Percentiles rank a stretch among this genome's conserved stretches.
phyloP scores from a whole-genome alignment of 495 filamentous ascomycete genomes.

The Venustampulla echinocandica region DNA sequence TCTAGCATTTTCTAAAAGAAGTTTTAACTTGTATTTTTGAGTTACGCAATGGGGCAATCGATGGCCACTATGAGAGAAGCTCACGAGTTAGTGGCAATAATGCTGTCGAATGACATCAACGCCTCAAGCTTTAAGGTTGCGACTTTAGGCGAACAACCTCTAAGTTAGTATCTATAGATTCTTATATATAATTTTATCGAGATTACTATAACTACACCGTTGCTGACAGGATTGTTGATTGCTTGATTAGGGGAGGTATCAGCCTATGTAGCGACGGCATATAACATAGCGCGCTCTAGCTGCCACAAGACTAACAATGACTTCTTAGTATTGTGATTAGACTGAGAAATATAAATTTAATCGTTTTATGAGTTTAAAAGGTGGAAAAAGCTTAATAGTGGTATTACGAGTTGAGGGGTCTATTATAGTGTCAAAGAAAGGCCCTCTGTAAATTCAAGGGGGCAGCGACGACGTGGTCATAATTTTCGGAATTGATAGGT shows the following conservation, averaged over 20 bases:
- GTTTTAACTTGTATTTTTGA: too few relatives aligned
- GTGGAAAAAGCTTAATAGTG: constrained; percentile 1
- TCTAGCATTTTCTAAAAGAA: too few relatives aligned
- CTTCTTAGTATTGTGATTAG: constrained; percentile 4
- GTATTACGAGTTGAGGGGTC: constrained; percentile 10
- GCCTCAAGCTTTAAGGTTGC: too few relatives aligned
- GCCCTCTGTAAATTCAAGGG: constrained; percentile 8
- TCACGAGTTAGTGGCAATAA: too few relatives aligned
- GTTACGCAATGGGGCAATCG: too few relatives aligned
- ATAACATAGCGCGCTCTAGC: not conserved
- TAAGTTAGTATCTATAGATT: too few relatives aligned
- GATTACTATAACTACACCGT: constrained; percentile 4
- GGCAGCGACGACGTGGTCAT: constrained; percentile 5
- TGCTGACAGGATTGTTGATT: constrained; percentile 4
- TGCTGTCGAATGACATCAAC: too few relatives aligned
- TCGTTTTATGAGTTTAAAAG: constrained; percentile 12
- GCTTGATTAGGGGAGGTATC: constrained; percentile 11
- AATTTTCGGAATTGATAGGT: constrained; percentile 10
- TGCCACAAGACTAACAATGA: constrained; percentile 9
- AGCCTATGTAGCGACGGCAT: constrained; percentile 4
- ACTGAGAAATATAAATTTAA: constrained; percentile 7
- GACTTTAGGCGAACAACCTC: too few relatives aligned
- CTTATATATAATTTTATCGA: not conserved
- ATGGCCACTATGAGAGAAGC: too few relatives aligned
- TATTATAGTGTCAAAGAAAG: constrained; percentile 7